Base-by-base conservation (phyloP, 306 rosid species). In the Sesbania bispinosa region DNA sequence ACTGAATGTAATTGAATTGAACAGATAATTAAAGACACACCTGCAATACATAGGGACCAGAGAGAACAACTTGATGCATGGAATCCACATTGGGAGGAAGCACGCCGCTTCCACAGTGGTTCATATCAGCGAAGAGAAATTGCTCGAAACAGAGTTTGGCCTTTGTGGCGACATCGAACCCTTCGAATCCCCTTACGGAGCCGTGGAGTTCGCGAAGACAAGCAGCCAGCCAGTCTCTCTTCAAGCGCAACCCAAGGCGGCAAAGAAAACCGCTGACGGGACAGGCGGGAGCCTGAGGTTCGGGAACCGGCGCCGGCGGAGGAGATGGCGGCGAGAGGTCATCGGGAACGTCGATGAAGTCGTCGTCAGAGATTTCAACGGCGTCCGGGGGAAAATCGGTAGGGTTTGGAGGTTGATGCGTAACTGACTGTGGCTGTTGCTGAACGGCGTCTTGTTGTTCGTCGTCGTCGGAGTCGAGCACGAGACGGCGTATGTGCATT, bases 21-120 rank as follows among this genome's bases (percentile, higher is more conserved):
- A 62, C 3, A 0, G 21, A 48, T 1, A 11, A 71, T 0, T 7
- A 35, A 48, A 33, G 11, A 10, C 26, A 8, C 10, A 90, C 98
- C 97, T 90, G 97, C 79, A 93, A 82, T 2, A 93, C 88, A 77
- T 71, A 90, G 5, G 96, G 96, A 38, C 98, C 98, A 0, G 96
- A 81, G 55, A 93, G 96, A 74, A 87, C 67, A 73, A 53, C 70
- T 9, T 84, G 84, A 75, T 93, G 98, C 86, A 93, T 85, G 33
- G 90, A 83, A 61, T 77, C 80, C 4, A 93, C 93, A 62, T 81
- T 76, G 10, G 76, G 80, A 33, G 98, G 98, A 29, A 93, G 93
- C 45, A 81, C 69, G 4, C 97, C 96, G 14, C 65, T 74, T 3
- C 96, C 97, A 33, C 79, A 81, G 29, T 8, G 64, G 72, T 88